A percentile compares a stretch with the other conserved stretches of the same genome.
Evolutionary conservation across 225 moss, liverwort and hornwort genomes (phyloP).

Genomic region (Bryoerythrophyllum caledonicum): DNA sequence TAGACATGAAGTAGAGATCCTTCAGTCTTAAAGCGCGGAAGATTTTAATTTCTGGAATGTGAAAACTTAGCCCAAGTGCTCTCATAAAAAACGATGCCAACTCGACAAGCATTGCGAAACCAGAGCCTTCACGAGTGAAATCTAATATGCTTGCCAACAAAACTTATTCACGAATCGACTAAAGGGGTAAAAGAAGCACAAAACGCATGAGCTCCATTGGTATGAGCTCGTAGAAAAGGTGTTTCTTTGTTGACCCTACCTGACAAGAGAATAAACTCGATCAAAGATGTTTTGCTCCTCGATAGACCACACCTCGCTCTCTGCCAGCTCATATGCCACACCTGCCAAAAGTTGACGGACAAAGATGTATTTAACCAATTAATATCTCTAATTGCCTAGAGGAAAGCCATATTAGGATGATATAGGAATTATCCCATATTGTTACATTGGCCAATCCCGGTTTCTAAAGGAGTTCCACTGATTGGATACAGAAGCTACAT

Average conservation of each 20-base stretch:
- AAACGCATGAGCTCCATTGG: not conserved
- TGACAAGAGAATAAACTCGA: slow-evolving; percentile 80
- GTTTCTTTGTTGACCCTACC: slow-evolving; percentile 42
- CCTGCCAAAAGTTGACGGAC: slow-evolving; percentile 37
- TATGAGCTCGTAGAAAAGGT: not conserved
- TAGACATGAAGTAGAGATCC: slow-evolving; percentile 22
- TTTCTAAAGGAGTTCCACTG: too few relatives aligned
- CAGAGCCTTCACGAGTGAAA: not conserved
- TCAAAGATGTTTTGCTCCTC: slow-evolving; percentile 84
- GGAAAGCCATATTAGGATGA: not conserved
- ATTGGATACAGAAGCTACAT: too few relatives aligned
- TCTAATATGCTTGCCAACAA: not conserved
- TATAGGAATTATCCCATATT: not conserved
- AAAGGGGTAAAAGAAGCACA: not conserved
- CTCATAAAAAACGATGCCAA: not conserved
- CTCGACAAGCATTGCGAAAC: not conserved
- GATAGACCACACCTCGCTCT: slow-evolving; percentile 83
- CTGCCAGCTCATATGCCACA: slow-evolving; percentile 69
- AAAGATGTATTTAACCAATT: not conserved
- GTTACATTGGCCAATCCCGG: too few relatives aligned
- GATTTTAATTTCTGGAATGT: slow-evolving; percentile 1
- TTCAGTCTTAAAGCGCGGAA: slow-evolving; percentile 17
- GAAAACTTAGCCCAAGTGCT: not conserved
- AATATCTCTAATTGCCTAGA: not conserved
- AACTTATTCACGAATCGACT: not conserved